Evolutionary conservation across 192 early-diverging fungal species (phyloP).

Genomic region (Helicostylum pulchrum): DNA sequence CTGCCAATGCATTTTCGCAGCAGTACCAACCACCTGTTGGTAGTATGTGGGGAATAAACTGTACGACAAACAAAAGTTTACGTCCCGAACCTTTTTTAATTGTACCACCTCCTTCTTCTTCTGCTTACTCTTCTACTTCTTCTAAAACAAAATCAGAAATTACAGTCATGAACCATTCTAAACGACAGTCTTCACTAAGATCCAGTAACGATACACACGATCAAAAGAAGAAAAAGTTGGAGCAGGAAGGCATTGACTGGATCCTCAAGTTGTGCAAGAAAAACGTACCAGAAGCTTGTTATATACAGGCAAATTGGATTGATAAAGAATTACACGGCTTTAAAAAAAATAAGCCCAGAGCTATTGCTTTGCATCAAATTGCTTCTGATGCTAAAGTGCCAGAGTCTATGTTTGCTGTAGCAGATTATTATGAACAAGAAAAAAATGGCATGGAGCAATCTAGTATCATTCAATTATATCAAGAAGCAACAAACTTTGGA

Average conservation of each 20-base stretch:
- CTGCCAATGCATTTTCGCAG: conserved; percentile 43
- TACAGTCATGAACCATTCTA: background rate
- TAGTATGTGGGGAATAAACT: conserved; percentile 4
- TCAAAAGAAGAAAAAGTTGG: conserved; percentile 16
- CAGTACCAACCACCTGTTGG: background rate
- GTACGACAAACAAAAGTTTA: background rate
- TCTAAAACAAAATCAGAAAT: no score
- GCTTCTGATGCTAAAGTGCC: conserved; percentile 63
- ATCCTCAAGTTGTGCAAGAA: conserved; percentile 63
- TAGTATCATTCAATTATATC: conserved; percentile 38
- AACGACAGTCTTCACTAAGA: background rate
- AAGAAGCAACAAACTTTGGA: conserved; percentile 64
- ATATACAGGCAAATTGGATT: conserved; percentile 70
- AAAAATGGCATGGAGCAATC: conserved; percentile 32
- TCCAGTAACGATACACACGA: background rate
- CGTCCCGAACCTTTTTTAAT: conserved; percentile 9
- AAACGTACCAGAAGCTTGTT: conserved; percentile 68
- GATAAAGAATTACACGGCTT: conserved; percentile 51
- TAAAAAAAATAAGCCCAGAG: conserved; percentile 21
- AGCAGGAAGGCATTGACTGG: conserved; percentile 67
- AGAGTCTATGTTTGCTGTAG: conserved; percentile 62
- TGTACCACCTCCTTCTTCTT: background rate
- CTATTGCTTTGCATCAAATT: conserved; percentile 44
- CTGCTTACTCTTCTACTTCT: background rate
- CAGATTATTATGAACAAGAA: conserved; percentile 4